These are phyloP conservation scores for Alnus glutinosa DNA, from an alignment of 306 rosid species.

Conservation along the genomic window DNA sequence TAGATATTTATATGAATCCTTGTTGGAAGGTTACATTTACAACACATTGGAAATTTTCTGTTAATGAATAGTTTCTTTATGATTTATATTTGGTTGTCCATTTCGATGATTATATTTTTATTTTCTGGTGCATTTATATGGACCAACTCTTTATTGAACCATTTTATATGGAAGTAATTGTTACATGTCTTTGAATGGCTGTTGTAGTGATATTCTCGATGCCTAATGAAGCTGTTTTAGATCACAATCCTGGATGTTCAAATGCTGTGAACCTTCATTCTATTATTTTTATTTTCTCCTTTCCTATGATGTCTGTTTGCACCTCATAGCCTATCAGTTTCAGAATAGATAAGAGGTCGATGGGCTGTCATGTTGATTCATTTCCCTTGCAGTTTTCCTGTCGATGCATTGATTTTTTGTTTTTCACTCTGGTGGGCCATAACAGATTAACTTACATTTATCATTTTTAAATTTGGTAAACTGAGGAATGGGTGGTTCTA, in stretches of 20 bases:
- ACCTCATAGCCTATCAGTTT: neutral
- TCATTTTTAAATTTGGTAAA: conserved; percentile 22
- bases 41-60: too few species aligned
- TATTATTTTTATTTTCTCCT: neutral
- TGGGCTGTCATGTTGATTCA: neutral
- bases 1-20: too few species aligned
- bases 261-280: neutral
- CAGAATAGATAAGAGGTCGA: neutral
- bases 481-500: conserved; percentile 45
- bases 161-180: neutral
- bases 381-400: conserved; percentile 1
- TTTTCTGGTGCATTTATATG: neutral
- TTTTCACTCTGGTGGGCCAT: conserved; percentile 6
- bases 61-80: too few species aligned
- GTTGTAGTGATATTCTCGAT: neutral
- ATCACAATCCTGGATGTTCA: neutral
- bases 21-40: too few species aligned
- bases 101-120: neutral
- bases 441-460: conserved; percentile 6
- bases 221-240: neutral
- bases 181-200: neutral
- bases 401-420: neutral
- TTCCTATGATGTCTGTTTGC: neutral
- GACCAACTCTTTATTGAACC: neutral
- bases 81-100: neutral